phyloP scores from a whole-genome alignment of 176 grass and related monocot species.

The Zea mays region DNA sequence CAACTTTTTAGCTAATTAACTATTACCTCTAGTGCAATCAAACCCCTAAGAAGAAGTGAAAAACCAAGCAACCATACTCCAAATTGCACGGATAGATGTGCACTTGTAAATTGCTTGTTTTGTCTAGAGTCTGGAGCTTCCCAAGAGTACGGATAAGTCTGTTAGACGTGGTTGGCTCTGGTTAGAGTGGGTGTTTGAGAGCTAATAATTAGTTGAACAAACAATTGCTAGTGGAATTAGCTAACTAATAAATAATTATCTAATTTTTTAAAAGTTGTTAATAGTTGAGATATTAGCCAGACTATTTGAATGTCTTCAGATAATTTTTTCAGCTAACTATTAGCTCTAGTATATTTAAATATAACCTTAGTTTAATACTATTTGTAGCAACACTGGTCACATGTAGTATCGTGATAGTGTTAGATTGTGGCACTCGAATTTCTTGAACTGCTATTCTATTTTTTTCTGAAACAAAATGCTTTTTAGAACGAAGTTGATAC shows the following conservation, averaged over 20 bases:
- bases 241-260: too few species aligned
- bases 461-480: neutral
- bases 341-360: too few species aligned
- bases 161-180: constrained; percentile 1
- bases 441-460: neutral
- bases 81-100: constrained; percentile 11
- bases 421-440: constrained; percentile 11
- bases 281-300: too few species aligned
- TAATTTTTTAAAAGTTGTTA: too few species aligned
- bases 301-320: too few species aligned
- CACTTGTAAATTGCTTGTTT: constrained; percentile 23
- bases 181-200: too few species aligned
- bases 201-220: too few species aligned
- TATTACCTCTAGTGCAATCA: too few species aligned
- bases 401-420: neutral
- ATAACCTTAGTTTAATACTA: neutral
- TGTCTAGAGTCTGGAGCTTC: neutral
- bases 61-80: constrained; percentile 4
- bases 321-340: too few species aligned
- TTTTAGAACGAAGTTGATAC: constrained; percentile 1
- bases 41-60: too few species aligned
- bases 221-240: too few species aligned
- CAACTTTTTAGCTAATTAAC: too few species aligned
- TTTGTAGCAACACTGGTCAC: constrained; percentile 3
- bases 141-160: neutral